These are phyloP conservation scores for Saturnispora hagleri DNA, from an alignment of 805 yeast genomes.

Conservation along the genomic window DNA sequence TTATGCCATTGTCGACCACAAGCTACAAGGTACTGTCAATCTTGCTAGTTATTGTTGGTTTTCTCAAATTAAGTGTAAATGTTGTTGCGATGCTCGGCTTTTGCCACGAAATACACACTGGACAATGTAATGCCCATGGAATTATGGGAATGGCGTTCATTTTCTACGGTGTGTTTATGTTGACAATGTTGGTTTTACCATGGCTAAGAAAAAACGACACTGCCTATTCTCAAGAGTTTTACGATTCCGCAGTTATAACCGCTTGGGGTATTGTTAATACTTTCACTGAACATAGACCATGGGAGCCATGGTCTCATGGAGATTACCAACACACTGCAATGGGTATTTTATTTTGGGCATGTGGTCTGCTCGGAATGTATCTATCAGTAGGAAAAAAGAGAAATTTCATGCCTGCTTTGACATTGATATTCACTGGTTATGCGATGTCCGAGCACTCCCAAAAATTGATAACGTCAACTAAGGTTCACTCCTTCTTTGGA, in stretches of 20 bases:
- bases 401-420: constrained; percentile 69
- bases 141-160: constrained; percentile 92
- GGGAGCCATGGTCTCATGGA: constrained; percentile 92
- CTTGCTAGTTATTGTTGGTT: constrained; percentile 47
- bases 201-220: constrained; percentile 53
- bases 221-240: constrained; percentile 69
- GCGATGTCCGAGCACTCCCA: constrained; percentile 91
- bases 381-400: constrained; percentile 61
- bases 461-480: constrained; percentile 64
- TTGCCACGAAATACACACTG: constrained; percentile 75
- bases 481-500: constrained; percentile 85
- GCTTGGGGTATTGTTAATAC: constrained; percentile 91
- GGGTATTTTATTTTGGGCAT: constrained; percentile 97
- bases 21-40: constrained; percentile 41
- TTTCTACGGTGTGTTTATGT: constrained; percentile 63
- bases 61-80: constrained; percentile 74
- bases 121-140: constrained; percentile 95
- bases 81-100: constrained; percentile 81
- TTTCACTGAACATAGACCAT: constrained; percentile 84
- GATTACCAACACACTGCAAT: constrained; percentile 93
- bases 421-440: constrained; percentile 84
- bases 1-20: constrained; percentile 27
- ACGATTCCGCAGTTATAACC: constrained; percentile 73
- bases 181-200: constrained; percentile 60
- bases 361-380: constrained; percentile 79